A percentile compares a stretch with the other conserved stretches of the same genome.
Evolutionary conservation across 169 alveolate genomes (phyloP).

Genomic region (Eimeria sp.): DNA sequence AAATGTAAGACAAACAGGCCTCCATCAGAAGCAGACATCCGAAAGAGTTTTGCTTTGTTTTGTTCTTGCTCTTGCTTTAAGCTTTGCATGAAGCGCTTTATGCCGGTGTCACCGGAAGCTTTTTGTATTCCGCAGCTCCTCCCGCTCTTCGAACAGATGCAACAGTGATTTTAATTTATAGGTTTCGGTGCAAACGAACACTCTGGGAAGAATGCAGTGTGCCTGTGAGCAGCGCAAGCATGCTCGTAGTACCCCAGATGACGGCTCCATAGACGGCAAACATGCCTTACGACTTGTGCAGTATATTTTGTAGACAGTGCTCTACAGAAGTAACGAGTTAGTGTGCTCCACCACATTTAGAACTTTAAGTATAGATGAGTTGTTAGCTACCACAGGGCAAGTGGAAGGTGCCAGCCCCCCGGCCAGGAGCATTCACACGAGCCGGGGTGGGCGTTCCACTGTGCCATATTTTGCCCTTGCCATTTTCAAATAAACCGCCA

Average conservation of each 20-base stretch:
- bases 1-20: neutral
- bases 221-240: neutral
- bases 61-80: neutral
- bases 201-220: neutral
- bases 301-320: neutral
- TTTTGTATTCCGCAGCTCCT: neutral
- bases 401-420: neutral
- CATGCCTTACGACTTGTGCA: too few relatives aligned
- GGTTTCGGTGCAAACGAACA: neutral
- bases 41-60: neutral
- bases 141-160: neutral
- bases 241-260: neutral
- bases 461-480: neutral
- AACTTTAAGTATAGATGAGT: neutral
- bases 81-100: neutral
- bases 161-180: neutral
- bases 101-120: neutral
- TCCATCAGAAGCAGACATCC: neutral
- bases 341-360: neutral
- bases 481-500: neutral
- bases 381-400: neutral
- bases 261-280: too few relatives aligned
- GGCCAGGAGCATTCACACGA: neutral
- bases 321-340: neutral
- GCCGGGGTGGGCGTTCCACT: neutral